These are phyloP conservation scores for Cucurbita maxima DNA, from an alignment of 306 rosid genomes.

Conservation along the genomic window DNA sequence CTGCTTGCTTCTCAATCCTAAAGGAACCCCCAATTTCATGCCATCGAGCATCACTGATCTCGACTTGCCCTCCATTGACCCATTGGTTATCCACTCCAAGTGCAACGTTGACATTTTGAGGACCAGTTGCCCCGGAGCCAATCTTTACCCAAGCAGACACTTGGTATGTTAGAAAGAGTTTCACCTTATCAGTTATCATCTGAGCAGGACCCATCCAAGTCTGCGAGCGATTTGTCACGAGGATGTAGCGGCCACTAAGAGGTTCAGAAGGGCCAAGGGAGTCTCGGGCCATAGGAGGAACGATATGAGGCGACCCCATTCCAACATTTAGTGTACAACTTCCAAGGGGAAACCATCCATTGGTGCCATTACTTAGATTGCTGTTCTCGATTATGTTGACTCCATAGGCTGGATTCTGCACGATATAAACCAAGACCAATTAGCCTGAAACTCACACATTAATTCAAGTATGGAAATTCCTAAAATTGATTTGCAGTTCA, in stretches of 20 bases:
- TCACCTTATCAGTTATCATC: slow-evolving; percentile 62
- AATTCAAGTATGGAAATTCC: not conserved
- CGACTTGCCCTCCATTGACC: slow-evolving; percentile 84
- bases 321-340: slow-evolving; percentile 58
- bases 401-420: slow-evolving; percentile 58
- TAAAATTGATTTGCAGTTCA: not conserved
- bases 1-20: slow-evolving; percentile 78
- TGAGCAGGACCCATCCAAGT: slow-evolving; percentile 98
- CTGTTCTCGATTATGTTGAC: slow-evolving; percentile 68
- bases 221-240: slow-evolving; percentile 69
- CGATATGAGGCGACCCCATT: slow-evolving; percentile 63
- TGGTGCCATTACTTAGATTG: slow-evolving; percentile 48
- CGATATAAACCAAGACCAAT: not conserved
- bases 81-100: slow-evolving; percentile 73
- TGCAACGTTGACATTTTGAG: slow-evolving; percentile 61
- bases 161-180: slow-evolving; percentile 71
- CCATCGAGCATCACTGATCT: slow-evolving; percentile 47
- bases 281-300: slow-evolving; percentile 96
- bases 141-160: slow-evolving; percentile 85
- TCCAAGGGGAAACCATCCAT: slow-evolving; percentile 82
- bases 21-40: slow-evolving; percentile 89
- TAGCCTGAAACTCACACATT: not conserved
- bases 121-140: slow-evolving; percentile 47
- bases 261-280: slow-evolving; percentile 69
- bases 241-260: slow-evolving; percentile 53